Evolutionary conservation across 352 stramenopile species (phyloP), one percentile per base, ranked within the genome.

Genomic region (Globisporangium splendens): DNA sequence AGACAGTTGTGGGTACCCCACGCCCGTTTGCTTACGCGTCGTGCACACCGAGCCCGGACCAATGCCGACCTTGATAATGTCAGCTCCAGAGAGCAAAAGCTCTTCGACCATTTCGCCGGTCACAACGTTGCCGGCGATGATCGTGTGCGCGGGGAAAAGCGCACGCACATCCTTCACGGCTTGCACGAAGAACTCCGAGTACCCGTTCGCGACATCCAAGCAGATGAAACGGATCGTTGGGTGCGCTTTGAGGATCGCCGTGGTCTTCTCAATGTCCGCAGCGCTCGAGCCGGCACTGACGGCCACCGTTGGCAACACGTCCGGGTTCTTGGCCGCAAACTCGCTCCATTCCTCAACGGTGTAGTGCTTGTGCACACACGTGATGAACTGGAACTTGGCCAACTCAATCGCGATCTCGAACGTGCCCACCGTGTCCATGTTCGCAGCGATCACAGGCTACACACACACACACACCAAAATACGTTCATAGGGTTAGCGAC

Each of bases 31-130:
- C 70, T 96, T 96, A 56, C 91, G 86, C 14, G 91, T 97, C 10
- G 91, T 97, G 82, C 91, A 97, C 22, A 96, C 89, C 4, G 79
- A 93, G 50, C 91, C 90, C 56, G 91, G 91, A 68, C 91, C 91
- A 57, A 97, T 97, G 59, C 91, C 91, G 41, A 97, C 85, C 70
- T 97, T 97, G 72, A 97, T 90, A 69, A 97, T 96, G 71, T 97
- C 89, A 51, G 91, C 91, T 13, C 91, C 91, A 12, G 75, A 93
- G 21, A 97, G 73, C 60, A 97, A 69, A 31, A 97, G 70, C 70
- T 97, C 89, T 67, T 97, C 87, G 13, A 94, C 86, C 90, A 97
- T 97, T 59, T 97, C 90, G 20, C 88, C 84, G 4, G 91, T 97
- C 39, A 97, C 89, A 5, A 97, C 91, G 63, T 97, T 97, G 22